These are phyloP conservation scores for Mycena indigotica DNA, from an alignment of 768 basidiomycete genomes.

Conservation along the genomic window DNA sequence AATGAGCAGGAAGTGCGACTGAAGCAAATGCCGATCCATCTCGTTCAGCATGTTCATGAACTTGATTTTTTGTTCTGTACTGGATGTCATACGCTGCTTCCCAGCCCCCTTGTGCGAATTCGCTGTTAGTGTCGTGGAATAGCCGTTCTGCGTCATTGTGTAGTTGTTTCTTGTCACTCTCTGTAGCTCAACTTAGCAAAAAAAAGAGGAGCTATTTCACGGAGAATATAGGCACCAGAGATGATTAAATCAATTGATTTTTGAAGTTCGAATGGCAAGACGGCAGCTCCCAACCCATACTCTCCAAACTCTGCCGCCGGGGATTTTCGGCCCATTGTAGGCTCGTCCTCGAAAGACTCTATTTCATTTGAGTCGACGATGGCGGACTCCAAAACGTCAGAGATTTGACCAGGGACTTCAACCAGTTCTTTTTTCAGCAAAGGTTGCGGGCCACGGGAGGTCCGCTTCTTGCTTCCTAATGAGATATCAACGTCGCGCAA, in stretches of 20 bases:
- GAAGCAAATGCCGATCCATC: conserved; percentile 87
- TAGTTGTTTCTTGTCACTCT: conserved; percentile 61
- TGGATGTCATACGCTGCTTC: conserved; percentile 53
- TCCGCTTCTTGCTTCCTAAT: conserved; percentile 42
- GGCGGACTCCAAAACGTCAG: conserved; percentile 19
- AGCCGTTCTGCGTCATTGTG: conserved; percentile 75
- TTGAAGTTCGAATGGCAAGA: conserved; percentile 73
- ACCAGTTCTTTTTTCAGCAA: conserved; percentile 56
- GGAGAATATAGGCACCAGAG: conserved; percentile 45
- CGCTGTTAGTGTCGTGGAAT: conserved; percentile 46
- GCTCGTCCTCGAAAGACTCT: conserved; percentile 30
- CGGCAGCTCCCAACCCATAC: conserved; percentile 66
- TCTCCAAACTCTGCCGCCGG: conserved; percentile 84
- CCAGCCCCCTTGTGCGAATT: conserved; percentile 47
- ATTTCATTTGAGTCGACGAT: conserved; percentile 37
- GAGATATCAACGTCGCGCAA: conserved; percentile 72
- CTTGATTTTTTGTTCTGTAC: conserved; percentile 64
- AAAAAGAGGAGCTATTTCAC: not conserved
- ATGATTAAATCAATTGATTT: conserved; percentile 68
- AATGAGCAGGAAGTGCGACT: conserved; percentile 84
- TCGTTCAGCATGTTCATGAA: conserved; percentile 58
- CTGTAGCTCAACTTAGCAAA: conserved; percentile 37
- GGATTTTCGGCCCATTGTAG: conserved; percentile 54
- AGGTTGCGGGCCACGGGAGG: conserved; percentile 17
- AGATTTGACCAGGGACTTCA: conserved; percentile 35